Evolutionary conservation across 164 flowering plant genomes (phyloP).

Genomic region (Kalanchoe fedtschenkoi): DNA sequence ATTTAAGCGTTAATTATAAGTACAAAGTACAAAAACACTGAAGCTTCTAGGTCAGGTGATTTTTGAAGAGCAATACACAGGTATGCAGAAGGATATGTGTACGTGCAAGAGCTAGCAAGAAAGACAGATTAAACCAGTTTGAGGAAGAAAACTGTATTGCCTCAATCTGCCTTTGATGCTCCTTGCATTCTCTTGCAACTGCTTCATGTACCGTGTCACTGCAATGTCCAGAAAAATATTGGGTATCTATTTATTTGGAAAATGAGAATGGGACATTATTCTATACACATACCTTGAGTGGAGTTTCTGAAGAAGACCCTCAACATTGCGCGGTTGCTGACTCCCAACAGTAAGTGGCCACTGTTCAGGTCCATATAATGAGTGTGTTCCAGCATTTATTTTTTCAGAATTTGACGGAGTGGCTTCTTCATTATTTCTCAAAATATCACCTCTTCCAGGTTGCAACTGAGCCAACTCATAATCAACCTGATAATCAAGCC

Average conservation of each 20-base stretch:
- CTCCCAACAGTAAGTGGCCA: conserved; percentile 85
- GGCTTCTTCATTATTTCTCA: conserved; percentile 46
- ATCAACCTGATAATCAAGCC: conserved; percentile 90
- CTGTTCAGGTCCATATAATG: conserved; percentile 46
- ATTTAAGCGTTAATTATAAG: too few relatives aligned
- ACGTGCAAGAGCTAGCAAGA: neutral
- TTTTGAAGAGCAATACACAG: too few relatives aligned
- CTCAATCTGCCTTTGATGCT: conserved; percentile 95
- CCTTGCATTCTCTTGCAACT: conserved; percentile 84
- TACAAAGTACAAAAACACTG: too few relatives aligned
- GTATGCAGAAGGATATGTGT: too few relatives aligned
- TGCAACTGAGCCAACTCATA: conserved; percentile 53
- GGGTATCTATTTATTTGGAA: neutral
- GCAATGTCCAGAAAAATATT: conserved; percentile 11
- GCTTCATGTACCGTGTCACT: conserved; percentile 86
- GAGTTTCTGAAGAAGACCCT: conserved; percentile 90
- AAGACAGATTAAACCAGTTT: neutral
- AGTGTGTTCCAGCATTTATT: conserved; percentile 24
- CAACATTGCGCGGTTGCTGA: conserved; percentile 75
- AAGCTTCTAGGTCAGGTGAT: neutral
- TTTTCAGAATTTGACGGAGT: conserved; percentile 43
- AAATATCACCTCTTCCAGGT: conserved; percentile 44
- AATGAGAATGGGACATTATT: neutral
- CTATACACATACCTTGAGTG: conserved; percentile 60
- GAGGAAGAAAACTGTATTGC: conserved; percentile 20